Conservation (phyloP, 805 yeast genomes). For the Candida coquimbonensis region DNA sequence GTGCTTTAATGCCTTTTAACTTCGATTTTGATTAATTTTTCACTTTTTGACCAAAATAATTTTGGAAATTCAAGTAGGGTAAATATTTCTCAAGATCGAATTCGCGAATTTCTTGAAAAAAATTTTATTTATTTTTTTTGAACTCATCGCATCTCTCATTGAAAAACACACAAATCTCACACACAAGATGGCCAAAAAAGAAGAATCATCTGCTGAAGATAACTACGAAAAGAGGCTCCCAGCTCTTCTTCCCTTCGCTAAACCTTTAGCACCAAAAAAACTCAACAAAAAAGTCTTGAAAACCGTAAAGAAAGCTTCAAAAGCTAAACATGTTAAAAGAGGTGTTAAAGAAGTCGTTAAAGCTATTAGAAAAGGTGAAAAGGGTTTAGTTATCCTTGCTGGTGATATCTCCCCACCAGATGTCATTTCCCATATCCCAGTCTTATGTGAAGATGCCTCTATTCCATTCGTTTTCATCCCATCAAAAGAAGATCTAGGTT, state of each 20-base stretch:
- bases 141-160: slow-evolving; percentile 6
- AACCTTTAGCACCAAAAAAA: slow-evolving; percentile 93
- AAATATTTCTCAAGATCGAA: neutral
- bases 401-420: slow-evolving; percentile 98
- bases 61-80: neutral
- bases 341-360: slow-evolving; percentile 99
- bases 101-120: slow-evolving; percentile 2
- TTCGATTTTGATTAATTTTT: neutral
- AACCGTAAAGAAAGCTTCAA: slow-evolving; percentile 95
- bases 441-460: slow-evolving; percentile 86
- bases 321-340: slow-evolving; percentile 96
- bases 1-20: neutral
- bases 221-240: slow-evolving; percentile 90
- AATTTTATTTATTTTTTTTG: slow-evolving; percentile 2
- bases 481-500: slow-evolving; percentile 95
- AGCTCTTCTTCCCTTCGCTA: slow-evolving; percentile 86
- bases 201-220: slow-evolving; percentile 39
- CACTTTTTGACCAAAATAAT: neutral
- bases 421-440: slow-evolving; percentile 95
- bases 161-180: neutral
- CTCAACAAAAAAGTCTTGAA: slow-evolving; percentile 91
- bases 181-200: slow-evolving; percentile 38
- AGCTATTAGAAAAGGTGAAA: slow-evolving; percentile 95
- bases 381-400: slow-evolving; percentile 92
- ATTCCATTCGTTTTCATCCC: slow-evolving; percentile 94